Percentiles rank a stretch among this genome's conserved stretches.
Conservation (phyloP, 2,329 filamentous ascomycete species). For the Xylaria digitata region DNA sequence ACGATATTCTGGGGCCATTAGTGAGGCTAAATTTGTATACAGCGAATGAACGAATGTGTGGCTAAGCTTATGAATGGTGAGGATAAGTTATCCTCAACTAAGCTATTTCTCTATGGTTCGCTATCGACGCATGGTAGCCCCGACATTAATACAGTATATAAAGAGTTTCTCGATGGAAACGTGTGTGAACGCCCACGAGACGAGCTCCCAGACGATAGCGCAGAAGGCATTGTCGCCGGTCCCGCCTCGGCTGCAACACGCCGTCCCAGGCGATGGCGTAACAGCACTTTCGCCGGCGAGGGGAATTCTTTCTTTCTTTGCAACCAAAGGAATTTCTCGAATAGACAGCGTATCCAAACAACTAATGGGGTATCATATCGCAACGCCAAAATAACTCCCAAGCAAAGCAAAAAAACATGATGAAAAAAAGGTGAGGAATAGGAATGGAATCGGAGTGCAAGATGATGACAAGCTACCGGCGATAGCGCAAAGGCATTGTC, state of each 20-base stretch:
- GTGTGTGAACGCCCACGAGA: constrained; percentile 51
- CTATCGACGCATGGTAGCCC: constrained; percentile 17
- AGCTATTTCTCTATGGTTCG: neutral
- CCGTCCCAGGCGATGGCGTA: constrained; percentile 62
- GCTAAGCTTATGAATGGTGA: constrained; percentile 33
- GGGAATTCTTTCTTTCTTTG: constrained; percentile 13
- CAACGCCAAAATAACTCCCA: constrained; percentile 47
- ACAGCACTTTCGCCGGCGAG: constrained; percentile 59
- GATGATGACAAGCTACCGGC: constrained; percentile 39
- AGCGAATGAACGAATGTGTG: constrained; percentile 42
- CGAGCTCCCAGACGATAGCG: constrained; percentile 60
- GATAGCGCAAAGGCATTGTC: constrained; percentile 59
- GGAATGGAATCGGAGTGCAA: constrained; percentile 39
- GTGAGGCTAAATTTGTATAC: constrained; percentile 41
- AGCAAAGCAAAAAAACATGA: constrained; percentile 20
- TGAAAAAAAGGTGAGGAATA: too few species aligned
- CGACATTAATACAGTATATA: neutral
- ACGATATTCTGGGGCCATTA: constrained; percentile 12
- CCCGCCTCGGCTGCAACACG: constrained; percentile 58
- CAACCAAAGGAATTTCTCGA: constrained; percentile 48
- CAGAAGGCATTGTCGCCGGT: constrained; percentile 63
- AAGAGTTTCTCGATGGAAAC: constrained; percentile 38
- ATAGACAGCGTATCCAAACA: constrained; percentile 64
- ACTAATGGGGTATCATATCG: constrained; percentile 65
- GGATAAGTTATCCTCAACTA: constrained; percentile 26